Evolutionary conservation across 495 filamentous ascomycete species (phyloP), one percentile per base, ranked within the genome.

Genomic region (Penicillium dipodomyicola): DNA sequence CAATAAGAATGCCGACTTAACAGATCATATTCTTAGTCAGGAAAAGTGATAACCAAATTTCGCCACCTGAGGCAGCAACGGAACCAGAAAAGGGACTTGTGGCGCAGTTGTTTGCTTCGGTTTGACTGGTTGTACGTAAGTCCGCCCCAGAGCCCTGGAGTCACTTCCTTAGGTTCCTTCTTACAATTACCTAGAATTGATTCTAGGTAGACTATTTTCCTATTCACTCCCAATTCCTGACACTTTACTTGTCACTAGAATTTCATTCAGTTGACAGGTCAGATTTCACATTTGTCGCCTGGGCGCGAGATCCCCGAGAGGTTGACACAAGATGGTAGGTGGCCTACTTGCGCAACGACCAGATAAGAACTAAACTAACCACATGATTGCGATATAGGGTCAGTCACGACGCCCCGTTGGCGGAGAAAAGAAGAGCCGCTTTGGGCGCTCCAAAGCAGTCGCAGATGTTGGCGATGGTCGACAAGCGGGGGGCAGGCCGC

Each of bases 401-500:
- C 74, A 77, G 49, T 79, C 76, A 70, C 74, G 76, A 74, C 74
- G 76, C 66, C 76, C 74, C 49, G 71, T 47, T 54, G 75, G 75
- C 49, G 74, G 76, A 57, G 76, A 77, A 61, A 77, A 79, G 71
- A 77, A 76, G 66, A 76, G 72, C 63, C 73, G 76, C 15, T 79
- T 79, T 55, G 76, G 76, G 59, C 76, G 76, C 62, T 72, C 69
- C 53, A 79, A 79, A 65, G 74, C 68, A 22, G 67, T 62, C 54
- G 74, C 74, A 53, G 76, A 79, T 59, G 68, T 76, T 39, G 73
- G 76, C 59, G 76, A 77, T 63, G 74, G 73, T 20, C 73, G 76
- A 43, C 64, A 68, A 62, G 50, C 69, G 57, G 77, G 52, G 52
- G 52, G 80, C 61, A 84, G 84, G 65, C 77, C 82, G 40, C 89